phyloP scores from a whole-genome alignment of 2,329 filamentous ascomycete genomes.

The Pestalotiopsis sp. region DNA sequence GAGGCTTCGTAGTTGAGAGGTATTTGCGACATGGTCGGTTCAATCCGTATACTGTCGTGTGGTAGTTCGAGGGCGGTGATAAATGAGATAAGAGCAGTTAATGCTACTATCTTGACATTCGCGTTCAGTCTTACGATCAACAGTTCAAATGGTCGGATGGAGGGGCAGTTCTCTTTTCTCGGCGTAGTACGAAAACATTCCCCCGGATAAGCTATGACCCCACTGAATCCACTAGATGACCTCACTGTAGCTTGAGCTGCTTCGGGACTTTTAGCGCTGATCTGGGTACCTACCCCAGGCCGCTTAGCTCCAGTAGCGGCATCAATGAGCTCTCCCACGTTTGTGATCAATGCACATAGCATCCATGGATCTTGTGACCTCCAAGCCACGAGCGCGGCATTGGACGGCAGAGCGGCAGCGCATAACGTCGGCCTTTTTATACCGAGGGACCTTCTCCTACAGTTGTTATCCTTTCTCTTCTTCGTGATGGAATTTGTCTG shows the following conservation, averaged over 20 bases:
- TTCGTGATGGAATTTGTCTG: constrained; percentile 3
- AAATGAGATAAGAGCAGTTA: neutral
- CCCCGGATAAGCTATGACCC: neutral
- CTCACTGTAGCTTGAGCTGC: constrained; percentile 1
- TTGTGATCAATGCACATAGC: neutral
- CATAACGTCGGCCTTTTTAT: constrained; percentile 14
- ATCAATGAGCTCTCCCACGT: neutral
- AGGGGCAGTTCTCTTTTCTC: constrained; percentile 11
- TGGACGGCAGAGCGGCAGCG: constrained; percentile 3
- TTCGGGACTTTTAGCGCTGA: neutral
- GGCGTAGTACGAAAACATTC: neutral
- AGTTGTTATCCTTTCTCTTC: neutral
- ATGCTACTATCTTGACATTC: neutral
- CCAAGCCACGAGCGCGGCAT: constrained; percentile 5
- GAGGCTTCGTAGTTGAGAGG: constrained; percentile 78
- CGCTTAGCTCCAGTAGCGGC: neutral
- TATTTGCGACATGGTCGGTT: constrained; percentile 58
- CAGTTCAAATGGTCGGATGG: neutral
- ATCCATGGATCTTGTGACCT: neutral
- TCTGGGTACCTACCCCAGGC: neutral
- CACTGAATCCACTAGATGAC: constrained; percentile 5
- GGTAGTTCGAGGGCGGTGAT: neutral
- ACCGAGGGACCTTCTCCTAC: neutral
- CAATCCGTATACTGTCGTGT: neutral
- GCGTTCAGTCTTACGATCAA: neutral